Conservation (phyloP, 2,329 filamentous ascomycete species). For the Calonectria pauciramosa region DNA sequence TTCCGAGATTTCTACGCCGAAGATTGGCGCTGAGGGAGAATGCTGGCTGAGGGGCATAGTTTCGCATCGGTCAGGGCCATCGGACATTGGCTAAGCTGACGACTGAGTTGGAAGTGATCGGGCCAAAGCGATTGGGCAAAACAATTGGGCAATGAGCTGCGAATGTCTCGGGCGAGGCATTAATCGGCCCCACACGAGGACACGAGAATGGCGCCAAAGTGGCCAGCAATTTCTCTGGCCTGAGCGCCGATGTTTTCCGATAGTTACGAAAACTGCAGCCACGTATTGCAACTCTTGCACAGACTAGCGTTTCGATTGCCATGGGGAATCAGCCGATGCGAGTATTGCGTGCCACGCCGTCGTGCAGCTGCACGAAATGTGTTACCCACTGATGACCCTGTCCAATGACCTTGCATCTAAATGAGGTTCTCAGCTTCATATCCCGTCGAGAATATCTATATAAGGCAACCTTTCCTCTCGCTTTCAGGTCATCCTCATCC, state of each 20-base stretch:
- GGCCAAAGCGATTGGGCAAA: not conserved
- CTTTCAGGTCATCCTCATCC: not conserved
- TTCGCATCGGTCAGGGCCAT: not conserved
- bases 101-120: not conserved
- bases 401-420: not conserved
- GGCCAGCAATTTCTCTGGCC: not conserved
- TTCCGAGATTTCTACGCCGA: not conserved
- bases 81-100: not conserved
- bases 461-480: not conserved
- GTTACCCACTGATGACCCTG: not conserved
- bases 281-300: not conserved
- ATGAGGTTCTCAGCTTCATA: not conserved
- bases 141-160: not conserved
- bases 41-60: not conserved
- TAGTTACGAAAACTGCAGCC: not conserved
- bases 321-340: not conserved
- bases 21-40: no score
- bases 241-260: constrained; percentile 6
- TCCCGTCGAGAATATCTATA: not conserved
- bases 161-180: not conserved
- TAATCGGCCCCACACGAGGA: not conserved
- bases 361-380: not conserved
- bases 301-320: not conserved
- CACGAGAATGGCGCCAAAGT: not conserved
- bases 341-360: not conserved